Conservation (phyloP, 1,284 basidiomycete genomes). For the Ustilago tritici region DNA sequence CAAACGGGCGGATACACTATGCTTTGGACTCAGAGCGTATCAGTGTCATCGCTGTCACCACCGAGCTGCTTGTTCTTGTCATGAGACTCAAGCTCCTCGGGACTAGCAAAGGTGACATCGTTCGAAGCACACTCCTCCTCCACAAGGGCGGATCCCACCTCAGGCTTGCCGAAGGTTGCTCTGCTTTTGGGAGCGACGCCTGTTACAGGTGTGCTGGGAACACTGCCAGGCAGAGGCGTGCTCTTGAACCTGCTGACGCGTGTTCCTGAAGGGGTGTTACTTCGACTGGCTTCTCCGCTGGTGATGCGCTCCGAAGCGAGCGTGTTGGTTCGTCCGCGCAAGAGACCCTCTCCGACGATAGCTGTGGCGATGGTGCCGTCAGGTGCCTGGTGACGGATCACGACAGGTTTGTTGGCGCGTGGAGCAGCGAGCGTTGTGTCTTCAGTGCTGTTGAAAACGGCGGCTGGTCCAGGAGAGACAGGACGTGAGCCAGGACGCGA, state of each 20-base stretch:
- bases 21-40: constrained; percentile 21
- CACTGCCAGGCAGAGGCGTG: constrained; percentile 38
- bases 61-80: constrained; percentile 40
- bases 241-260: constrained; percentile 51
- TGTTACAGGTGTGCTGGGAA: constrained; percentile 20
- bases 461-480: constrained; percentile 35
- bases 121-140: constrained; percentile 19
- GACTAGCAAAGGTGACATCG: constrained; percentile 24
- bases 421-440: constrained; percentile 28
- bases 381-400: constrained; percentile 54
- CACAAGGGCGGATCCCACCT: constrained; percentile 27
- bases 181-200: constrained; percentile 18
- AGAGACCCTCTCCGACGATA: constrained; percentile 54
- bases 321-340: constrained; percentile 47
- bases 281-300: constrained; percentile 38
- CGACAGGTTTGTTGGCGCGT: constrained; percentile 53
- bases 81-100: constrained; percentile 32
- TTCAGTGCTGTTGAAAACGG: constrained; percentile 6
- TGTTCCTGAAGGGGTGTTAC: constrained; percentile 47
- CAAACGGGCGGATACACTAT: background rate
- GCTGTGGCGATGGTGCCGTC: constrained; percentile 49
- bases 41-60: constrained; percentile 26
- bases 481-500: constrained; percentile 46
- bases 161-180: constrained; percentile 25
- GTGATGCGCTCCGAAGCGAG: constrained; percentile 17